Percentiles rank a stretch among this genome's conserved stretches.
These are phyloP conservation scores for Penicillium pulvis DNA, from an alignment of 495 filamentous ascomycete genomes.

Conservation along the genomic window DNA sequence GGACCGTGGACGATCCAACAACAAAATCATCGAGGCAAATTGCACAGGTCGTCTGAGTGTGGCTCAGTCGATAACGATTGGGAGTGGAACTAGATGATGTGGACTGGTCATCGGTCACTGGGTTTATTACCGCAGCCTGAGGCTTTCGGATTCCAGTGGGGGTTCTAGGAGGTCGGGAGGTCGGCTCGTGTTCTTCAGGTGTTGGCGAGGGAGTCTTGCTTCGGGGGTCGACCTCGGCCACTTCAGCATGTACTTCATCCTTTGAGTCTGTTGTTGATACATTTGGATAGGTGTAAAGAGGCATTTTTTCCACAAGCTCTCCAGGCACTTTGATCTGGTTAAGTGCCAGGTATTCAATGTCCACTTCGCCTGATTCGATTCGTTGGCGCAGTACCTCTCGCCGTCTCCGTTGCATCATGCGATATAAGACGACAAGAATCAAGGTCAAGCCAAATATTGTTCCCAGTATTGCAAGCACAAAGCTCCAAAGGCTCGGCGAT, in stretches of 20 bases:
- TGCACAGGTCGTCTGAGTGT: slow-evolving; percentile 63
- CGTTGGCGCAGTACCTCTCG: slow-evolving; percentile 65
- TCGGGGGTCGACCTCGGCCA: slow-evolving; percentile 11
- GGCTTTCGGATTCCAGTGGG: slow-evolving; percentile 19
- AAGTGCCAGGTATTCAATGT: slow-evolving; percentile 79
- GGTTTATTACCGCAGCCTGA: slow-evolving; percentile 22
- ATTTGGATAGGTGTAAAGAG: slow-evolving; percentile 69
- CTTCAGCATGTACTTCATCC: slow-evolving; percentile 10
- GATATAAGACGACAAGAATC: slow-evolving; percentile 69
- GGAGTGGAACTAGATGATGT: neutral
- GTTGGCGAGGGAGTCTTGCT: slow-evolving; percentile 8
- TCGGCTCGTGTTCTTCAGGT: slow-evolving; percentile 3
- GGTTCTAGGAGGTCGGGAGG: neutral
- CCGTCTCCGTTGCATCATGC: slow-evolving; percentile 67
- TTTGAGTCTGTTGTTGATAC: slow-evolving; percentile 22
- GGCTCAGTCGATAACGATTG: slow-evolving; percentile 27
- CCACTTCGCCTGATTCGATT: slow-evolving; percentile 72
- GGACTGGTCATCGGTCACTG: neutral
- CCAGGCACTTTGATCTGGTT: slow-evolving; percentile 71
- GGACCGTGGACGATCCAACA: slow-evolving; percentile 65
- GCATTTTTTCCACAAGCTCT: slow-evolving; percentile 67
- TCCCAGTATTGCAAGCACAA: slow-evolving; percentile 77
- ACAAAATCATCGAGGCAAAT: slow-evolving; percentile 87
- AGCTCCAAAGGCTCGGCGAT: slow-evolving; percentile 77
- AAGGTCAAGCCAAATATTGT: slow-evolving; percentile 67